Evolutionary conservation across 1,139 yeast genomes (phyloP), one percentile per base, ranked within the genome.

Genomic region (Pichia inconspicua): DNA sequence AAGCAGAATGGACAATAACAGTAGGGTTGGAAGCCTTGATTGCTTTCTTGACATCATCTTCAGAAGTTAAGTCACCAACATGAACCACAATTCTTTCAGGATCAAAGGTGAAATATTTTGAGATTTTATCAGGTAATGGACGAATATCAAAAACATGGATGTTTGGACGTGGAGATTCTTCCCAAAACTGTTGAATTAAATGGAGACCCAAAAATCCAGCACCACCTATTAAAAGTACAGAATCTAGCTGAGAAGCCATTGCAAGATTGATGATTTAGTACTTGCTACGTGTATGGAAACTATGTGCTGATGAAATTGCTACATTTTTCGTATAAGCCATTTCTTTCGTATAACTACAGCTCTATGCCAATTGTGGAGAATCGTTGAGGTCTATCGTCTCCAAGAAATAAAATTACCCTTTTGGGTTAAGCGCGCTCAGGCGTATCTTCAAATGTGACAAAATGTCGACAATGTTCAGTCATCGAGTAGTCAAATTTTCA

Each of bases 151-250:
- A 87, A 25, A 92, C 95, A 59, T 84, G 84, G 53, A 90, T 84
- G 46, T 76, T 68, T 10, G 95, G 88, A 42, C 78, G 71, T n/a
- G 94, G 87, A 31, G 75, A 63, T 44, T 75, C 70, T 49, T 75
- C 74, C 69, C 79, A 76, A 66, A 89, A 90, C 65, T 88, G 95
- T 58, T 90, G 90, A 45, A 92, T 80, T 55, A 94, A 72, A 60
- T 92, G 97, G 43, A 88, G 79, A 2, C 99, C 99, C 34, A 94
- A 75, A 59, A 94, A 94, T 0, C 99, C 99, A 4, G 96, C 73
- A 4, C 98, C 98, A 43, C 98, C 98, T 36, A 92, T 79, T 34
- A 92, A 72, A 38, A 92, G 77, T 4, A 90, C 95, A 1, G 92
- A 81, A 31, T 78, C 68, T 42, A 73, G 51, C 7, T 57, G 41